phyloP scores from a whole-genome alignment of 306 rosid species.

The Rosa rugosa region DNA sequence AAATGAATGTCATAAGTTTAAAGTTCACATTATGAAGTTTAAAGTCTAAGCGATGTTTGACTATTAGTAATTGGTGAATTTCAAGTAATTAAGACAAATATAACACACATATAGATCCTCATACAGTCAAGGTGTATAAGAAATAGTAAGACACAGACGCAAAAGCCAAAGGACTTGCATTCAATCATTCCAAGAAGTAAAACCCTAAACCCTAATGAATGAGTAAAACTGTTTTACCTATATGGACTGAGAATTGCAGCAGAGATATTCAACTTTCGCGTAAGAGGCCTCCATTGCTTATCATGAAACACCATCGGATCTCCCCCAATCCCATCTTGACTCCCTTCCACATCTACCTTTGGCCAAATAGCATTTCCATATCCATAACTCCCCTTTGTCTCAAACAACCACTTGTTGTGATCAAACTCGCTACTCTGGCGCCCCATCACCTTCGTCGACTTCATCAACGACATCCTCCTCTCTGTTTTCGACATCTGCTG shows the following conservation, averaged over 20 bases:
- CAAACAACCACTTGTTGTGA: conserved; percentile 57
- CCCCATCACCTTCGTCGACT: conserved; percentile 41
- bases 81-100: not conserved
- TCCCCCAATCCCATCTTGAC: conserved; percentile 51
- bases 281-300: conserved; percentile 65
- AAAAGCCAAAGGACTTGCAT: not conserved
- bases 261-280: conserved; percentile 50
- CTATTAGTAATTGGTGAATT: not conserved
- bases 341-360: conserved; percentile 38
- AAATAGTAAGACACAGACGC: not conserved
- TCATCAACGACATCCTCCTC: conserved; percentile 54
- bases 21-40: not conserved
- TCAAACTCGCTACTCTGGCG: conserved; percentile 52
- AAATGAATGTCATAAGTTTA: not conserved
- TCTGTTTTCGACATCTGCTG: conserved; percentile 46
- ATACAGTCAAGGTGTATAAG: not conserved
- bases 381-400: conserved; percentile 69
- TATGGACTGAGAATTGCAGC: conserved; percentile 73
- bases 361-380: conserved; percentile 85
- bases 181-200: not conserved
- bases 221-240: conserved; percentile 37
- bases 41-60: not conserved
- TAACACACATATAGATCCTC: too few species aligned
- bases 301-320: conserved; percentile 52
- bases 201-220: not conserved